Evolutionary conservation across 2,329 filamentous ascomycete genomes (phyloP).

Genomic region (Hymenoscyphus fraxineus): DNA sequence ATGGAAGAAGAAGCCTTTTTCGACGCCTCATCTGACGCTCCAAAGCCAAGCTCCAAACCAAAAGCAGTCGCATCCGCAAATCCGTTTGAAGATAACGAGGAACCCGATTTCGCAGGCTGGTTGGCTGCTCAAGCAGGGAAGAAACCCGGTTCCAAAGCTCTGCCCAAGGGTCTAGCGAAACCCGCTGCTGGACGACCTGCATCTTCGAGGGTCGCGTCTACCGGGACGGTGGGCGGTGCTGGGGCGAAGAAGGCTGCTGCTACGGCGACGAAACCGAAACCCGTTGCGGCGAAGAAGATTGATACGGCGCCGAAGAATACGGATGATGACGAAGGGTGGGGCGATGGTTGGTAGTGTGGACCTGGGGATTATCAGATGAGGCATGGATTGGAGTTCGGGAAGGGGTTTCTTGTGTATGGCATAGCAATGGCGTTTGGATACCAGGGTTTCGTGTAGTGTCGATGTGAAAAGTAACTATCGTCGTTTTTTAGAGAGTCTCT

Average conservation of each 20-base stretch:
- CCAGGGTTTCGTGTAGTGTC: conserved; percentile 17
- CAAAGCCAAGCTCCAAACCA: conserved; percentile 25
- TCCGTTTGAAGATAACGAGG: conserved; percentile 75
- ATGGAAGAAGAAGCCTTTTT: conserved; percentile 53
- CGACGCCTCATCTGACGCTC: conserved; percentile 30
- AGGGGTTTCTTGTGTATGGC: background rate
- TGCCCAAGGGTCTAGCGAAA: conserved; percentile 83
- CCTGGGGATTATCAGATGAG: too few relatives aligned
- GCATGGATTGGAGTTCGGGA: background rate
- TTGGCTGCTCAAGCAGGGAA: conserved; percentile 82
- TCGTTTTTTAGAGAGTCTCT: background rate
- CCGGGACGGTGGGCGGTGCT: conserved; percentile 31
- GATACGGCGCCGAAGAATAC: conserved; percentile 61
- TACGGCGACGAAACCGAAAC: conserved; percentile 39
- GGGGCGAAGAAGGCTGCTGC: conserved; percentile 30
- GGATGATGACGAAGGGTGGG: conserved; percentile 59
- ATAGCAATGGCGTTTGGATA: conserved; percentile 12
- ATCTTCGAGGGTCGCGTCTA: conserved; percentile 37
- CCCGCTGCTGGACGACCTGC: conserved; percentile 36
- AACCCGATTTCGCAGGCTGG: conserved; percentile 96
- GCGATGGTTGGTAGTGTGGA: conserved; percentile 54
- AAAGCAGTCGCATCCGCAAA: conserved; percentile 37
- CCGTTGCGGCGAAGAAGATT: conserved; percentile 58
- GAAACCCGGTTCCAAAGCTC: conserved; percentile 51
- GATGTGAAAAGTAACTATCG: background rate